Base-by-base conservation (phyloP, 495 filamentous ascomycete genomes). In the Sordaria brevicollis region DNA sequence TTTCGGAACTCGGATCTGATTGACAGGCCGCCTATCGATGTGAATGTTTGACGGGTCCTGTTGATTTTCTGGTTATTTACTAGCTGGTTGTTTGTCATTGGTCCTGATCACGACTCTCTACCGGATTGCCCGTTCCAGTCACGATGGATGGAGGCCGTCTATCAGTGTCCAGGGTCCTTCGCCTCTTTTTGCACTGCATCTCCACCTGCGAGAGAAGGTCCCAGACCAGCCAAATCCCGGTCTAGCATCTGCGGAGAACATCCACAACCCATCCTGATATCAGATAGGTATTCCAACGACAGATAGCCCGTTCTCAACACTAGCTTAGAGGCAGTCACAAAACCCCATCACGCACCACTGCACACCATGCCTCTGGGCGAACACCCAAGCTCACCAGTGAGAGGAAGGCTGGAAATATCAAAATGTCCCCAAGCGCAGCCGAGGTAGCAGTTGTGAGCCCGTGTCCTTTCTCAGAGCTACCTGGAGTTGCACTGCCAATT, bases 401-500 rank as follows among this genome's bases (percentile, higher is more conserved):
- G 21, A 31, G 49, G 49, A 31, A 62, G 49, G 25, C 25, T 62
- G 49, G 25, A 62, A 62, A 62, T 62, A 25, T 25, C 8, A 13
- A 62, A 62, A 62, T 62, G 49, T 25, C 8, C 49, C 49, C 49
- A 62, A 62, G 49, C 49, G 25, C 25, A 62, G 25, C 49, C 49
- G 25, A 57, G 25, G 49, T 57, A 57, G 25, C 49, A 57, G 25
- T 25, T 57, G 11, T 10, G 41, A 25, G 41, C 8, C 19, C 19
- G 43, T 54, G 43, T 54, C 25, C 25, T 31, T n/a, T 21, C 49
- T 62, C 25, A 62, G 49, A 31, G 39, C 21, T 21, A 43, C n/a
- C 39, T 21, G 5, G 39, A 39, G 43, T 41, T 41, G 69, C 62
- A 67, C 67, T 54, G 65, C 70, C 74, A 72, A 72, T 73, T 72